phyloP scores from a whole-genome alignment of 1,284 basidiomycete genomes.

The Cutaneotrichosporon sp. region DNA sequence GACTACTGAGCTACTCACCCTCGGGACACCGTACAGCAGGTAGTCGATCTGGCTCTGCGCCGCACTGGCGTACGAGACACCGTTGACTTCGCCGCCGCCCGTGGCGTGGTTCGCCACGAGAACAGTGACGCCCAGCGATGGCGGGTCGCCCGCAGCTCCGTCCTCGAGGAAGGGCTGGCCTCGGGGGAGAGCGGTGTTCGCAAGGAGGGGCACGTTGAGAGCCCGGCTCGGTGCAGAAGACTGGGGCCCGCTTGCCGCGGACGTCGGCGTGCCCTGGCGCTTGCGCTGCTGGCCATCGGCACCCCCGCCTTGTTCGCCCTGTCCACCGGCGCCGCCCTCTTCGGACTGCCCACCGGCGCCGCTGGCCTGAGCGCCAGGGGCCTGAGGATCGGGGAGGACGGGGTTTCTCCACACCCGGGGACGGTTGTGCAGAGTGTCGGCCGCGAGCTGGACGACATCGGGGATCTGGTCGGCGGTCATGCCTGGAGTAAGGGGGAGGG shows the following conservation, averaged over 20 bases:
- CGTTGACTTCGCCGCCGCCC: slow-evolving; percentile 33
- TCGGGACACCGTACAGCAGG: slow-evolving; percentile 61
- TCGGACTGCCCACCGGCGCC: background rate
- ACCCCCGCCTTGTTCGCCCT: too few species aligned
- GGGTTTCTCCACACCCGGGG: slow-evolving; percentile 9
- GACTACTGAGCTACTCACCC: slow-evolving; percentile 29
- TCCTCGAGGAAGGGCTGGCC: slow-evolving; percentile 42
- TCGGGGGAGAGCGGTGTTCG: slow-evolving; percentile 8
- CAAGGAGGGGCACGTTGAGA: slow-evolving; percentile 8
- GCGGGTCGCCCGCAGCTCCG: slow-evolving; percentile 73
- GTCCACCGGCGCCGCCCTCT: background rate
- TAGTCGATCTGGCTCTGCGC: slow-evolving; percentile 68
- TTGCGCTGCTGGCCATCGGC: slow-evolving; percentile 6
- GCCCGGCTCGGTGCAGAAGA: background rate
- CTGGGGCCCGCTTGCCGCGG: background rate
- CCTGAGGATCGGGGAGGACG: background rate
- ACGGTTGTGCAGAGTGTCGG: slow-evolving; percentile 36
- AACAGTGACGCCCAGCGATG: slow-evolving; percentile 72
- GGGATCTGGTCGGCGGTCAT: slow-evolving; percentile 51
- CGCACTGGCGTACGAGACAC: slow-evolving; percentile 60
- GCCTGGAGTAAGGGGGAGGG: slow-evolving; percentile 35
- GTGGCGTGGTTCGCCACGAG: slow-evolving; percentile 56
- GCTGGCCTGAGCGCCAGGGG: background rate
- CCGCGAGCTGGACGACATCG: slow-evolving; percentile 56
- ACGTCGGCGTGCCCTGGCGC: background rate